Evolutionary conservation across 768 basidiomycete genomes (phyloP), one percentile per base, ranked within the genome.

Genomic region (Hebeloma cylindrosporum): DNA sequence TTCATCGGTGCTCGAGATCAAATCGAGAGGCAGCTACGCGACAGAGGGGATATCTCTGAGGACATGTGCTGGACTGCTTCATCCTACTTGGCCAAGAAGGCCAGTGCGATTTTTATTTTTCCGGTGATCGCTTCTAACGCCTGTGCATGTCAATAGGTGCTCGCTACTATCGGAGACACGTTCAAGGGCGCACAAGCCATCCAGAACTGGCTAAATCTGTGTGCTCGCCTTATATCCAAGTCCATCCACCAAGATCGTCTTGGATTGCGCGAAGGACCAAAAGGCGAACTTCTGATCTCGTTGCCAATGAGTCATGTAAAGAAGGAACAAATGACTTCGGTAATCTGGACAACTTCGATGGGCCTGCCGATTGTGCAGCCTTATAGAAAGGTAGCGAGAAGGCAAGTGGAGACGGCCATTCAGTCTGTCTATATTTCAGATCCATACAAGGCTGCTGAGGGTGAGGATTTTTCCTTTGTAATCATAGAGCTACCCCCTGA

Each of bases 271-370:
- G 56, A 71, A 67, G 41, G 44, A 56, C 23, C 49, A 50, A 11
- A 31, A 44, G 22, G 17, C n/a, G n/a, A 36, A 20, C 17, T 45
- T 16, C 16, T 46, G 21, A 51, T 38, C 14, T 22, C 50, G 11
- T 25, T 42, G 27, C 47, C 38, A 18, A 47, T 45, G 23, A 39
- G n/a, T n/a, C n/a, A 49, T 17, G 56, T 89, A 50, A 77, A 74
- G 59, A 88, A 86, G 67, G 93, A 95, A 60, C 88, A 93, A 63
- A 97, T 98, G 95, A 87, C 92, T 16, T 76, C 83, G 5, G 92
- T 99, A 4, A 83, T 94, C 21, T 99, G 96, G 96, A 96, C 93
- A 16, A 94, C 95, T 1, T 87, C 92, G 3, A 71, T 99, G n/a
- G 93, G 93, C 3, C 63, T 98, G 48, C 96, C 95, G 0, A 89